Base-by-base conservation (phyloP, 2,329 filamentous ascomycete genomes). In the Epichloe gansuensis region DNA sequence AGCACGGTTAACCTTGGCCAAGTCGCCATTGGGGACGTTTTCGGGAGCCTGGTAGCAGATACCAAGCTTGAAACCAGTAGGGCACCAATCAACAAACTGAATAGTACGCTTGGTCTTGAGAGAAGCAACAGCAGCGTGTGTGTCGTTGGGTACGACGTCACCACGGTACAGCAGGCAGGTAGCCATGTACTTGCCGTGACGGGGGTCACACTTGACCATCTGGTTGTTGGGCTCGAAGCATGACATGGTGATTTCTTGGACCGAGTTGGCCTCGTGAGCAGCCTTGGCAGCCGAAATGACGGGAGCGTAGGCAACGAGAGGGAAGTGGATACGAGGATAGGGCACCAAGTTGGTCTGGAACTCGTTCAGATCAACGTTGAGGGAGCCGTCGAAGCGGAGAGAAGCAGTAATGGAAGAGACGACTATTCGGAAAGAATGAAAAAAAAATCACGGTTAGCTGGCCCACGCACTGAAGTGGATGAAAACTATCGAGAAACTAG, bases 221-320 rank as follows among this genome's bases (percentile, higher is more conserved):
- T 98, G 91, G 84, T 95, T 96, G 84, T 96, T 88, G 64, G 91
- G 90, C 83, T 98, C 91, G 77, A 98, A 98, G 85, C 91, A 97
- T 61, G 88, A 88, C 84, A 91, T 94, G 73, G 89, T 94, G 78
- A 97, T 96, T 80, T 97, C 93, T 75, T 90, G 86, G 61, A 97
- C 91, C 31, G 88, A 93, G 84, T 96, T 95, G 79, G 91, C 85
- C 80, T 98, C 91, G 78, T 98, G 91, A 55, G 89, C 86, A 63
- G 91, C 89, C 83, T 96, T 96, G 71, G 88, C 86, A 58, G 90
- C 87, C 58, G 91, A 96, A 72, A 97, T 83, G 67, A 98, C 88
- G 57, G 91, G 91, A 45, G 93, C 81, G 71, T 97, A 98, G 61
- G 91, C 90, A 66, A 97, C 91, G 64, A 98, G 86, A 69, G 91